Evolutionary conservation across 2,329 filamentous ascomycete species (phyloP), one percentile per base, ranked within the genome.

Genomic region (Kalaharituber pfeilii): DNA sequence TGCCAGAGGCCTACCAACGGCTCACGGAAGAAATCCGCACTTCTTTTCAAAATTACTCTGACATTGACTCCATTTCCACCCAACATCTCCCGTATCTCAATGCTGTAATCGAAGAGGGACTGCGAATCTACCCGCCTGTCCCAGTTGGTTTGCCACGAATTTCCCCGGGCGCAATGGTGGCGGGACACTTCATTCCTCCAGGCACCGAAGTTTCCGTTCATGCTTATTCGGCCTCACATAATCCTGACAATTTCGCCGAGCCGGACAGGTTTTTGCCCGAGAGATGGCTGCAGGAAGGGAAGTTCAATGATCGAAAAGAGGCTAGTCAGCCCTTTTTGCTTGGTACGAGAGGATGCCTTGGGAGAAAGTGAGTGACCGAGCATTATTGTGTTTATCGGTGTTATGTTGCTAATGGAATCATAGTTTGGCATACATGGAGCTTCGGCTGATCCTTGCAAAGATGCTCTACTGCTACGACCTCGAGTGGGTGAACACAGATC

Each of bases 361-460:
- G 67, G 0, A 54, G 56, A 42, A 66, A 64, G 67, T 67, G 56
- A 56, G 62, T 63, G 27, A 24, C 8, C 44, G 2, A 27, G 18
- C n/a, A 29, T 49, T 44, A 9, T 18, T 22, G 39, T 39, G 33
- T 27, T 44, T 26, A n/a, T 29, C 1, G 6, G 30, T 29, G 26
- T 24, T 20, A 13, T 36, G 13, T 9, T 22, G 4, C 33, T 33
- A 8, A 11, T 20, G 39, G 7, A 20, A 52, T 49, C 27, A 28
- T 53, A 64, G 65, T 56, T 63, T 68, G 28, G 68, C 68, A 0
- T 67, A 64, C 42, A 63, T 70, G 39, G 68, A 72, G 57, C 65
- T 72, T 60, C 62, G 65, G 8, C 56, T 68, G 3, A 62, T 69
- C 11, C 50, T 72, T n/a, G n/a, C n/a, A n/a, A n/a, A n/a, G n/a